These are phyloP conservation scores for Pythium brassicae DNA, from an alignment of 352 stramenopile species.

Conservation along the genomic window DNA sequence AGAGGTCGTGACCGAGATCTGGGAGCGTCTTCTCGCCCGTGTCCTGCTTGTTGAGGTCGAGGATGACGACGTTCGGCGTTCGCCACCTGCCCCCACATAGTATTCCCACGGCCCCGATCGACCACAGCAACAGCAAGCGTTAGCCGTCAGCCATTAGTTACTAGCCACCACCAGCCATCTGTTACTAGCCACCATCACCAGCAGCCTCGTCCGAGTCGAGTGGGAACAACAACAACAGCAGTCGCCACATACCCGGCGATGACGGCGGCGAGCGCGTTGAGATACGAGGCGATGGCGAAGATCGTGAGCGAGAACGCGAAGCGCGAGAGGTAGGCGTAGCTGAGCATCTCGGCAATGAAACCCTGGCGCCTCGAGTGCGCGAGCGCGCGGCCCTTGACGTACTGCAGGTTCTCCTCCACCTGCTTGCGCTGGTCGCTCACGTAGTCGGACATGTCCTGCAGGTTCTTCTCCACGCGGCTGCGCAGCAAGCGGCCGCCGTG, in stretches of 20 bases:
- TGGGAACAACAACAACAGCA: no score
- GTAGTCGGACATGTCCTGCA: conserved; percentile 77
- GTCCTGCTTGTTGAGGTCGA: conserved; percentile 52
- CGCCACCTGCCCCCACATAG: conserved; percentile 46
- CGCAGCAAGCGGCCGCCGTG: conserved; percentile 35
- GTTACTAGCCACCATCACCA: no score
- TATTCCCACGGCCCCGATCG: background rate
- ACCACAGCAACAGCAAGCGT: no score
- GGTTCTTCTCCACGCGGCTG: conserved; percentile 62
- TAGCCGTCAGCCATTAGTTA: no score
- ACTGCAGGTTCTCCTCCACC: conserved; percentile 68
- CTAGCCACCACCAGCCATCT: no score
- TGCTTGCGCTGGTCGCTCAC: conserved; percentile 34
- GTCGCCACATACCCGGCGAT: conserved; percentile 69
- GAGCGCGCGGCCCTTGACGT: conserved; percentile 23
- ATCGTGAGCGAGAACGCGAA: conserved; percentile 76
- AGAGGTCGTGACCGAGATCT: conserved; percentile 82
- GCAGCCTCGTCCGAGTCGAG: no score
- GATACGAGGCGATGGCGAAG: conserved; percentile 78
- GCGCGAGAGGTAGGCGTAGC: conserved; percentile 79
- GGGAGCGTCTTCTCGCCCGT: conserved; percentile 73
- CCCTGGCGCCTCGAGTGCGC: conserved; percentile 67
- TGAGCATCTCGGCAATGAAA: conserved; percentile 87
- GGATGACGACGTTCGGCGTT: conserved; percentile 80
- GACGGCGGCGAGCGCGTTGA: conserved; percentile 78